These are phyloP conservation scores for Linnemannia schmuckeri DNA, from an alignment of 192 early-diverging fungal genomes.

Conservation along the genomic window DNA sequence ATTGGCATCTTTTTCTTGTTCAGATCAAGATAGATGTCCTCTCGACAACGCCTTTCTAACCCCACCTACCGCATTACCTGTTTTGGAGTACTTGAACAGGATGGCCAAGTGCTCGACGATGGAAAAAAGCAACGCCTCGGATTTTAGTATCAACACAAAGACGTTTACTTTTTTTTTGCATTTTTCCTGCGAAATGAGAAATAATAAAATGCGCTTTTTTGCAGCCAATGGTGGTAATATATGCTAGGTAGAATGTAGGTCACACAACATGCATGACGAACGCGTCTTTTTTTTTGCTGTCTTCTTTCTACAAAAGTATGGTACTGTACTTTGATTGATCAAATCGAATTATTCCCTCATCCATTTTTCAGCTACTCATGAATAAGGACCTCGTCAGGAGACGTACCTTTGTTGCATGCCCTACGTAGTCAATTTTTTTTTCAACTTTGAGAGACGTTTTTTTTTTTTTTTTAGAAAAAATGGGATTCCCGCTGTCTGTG, in stretches of 20 bases:
- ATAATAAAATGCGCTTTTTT: not conserved
- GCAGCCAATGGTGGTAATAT: not conserved
- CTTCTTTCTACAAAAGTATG: not conserved
- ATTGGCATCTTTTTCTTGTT: not conserved
- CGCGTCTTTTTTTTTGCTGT: not conserved
- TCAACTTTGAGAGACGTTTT: no score
- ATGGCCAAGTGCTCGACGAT: not conserved
- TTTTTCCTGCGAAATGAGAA: not conserved
- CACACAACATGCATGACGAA: conserved; percentile 8
- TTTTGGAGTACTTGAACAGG: not conserved
- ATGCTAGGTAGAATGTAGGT: not conserved
- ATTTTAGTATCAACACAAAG: not conserved
- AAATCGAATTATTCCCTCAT: not conserved
- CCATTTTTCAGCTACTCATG: not conserved
- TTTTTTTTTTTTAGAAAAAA: no score
- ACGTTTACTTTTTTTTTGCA: not conserved
- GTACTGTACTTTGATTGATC: not conserved
- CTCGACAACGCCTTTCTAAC: not conserved
- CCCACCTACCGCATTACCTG: not conserved
- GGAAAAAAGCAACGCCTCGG: not conserved
- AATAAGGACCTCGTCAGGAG: not conserved
- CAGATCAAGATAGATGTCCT: not conserved
- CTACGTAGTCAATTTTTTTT: no score
- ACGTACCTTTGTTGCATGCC: no score
- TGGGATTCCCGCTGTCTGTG: no score